Evolutionary conservation across 257 asterid genomes (phyloP), one percentile per base, ranked within the genome.

Genomic region (Solanum boliviense): DNA sequence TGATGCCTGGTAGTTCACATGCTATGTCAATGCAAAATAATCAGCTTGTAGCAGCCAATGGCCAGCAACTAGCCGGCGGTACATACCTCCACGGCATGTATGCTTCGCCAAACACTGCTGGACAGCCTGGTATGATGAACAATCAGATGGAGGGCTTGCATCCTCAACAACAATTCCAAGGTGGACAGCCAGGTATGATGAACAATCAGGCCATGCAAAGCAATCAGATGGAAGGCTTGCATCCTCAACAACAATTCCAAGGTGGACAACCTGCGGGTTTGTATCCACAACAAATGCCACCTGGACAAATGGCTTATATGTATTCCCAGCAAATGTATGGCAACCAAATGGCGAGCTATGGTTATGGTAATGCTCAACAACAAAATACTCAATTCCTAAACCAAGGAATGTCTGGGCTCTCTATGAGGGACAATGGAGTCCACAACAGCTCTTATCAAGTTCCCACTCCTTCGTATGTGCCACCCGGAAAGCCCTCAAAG

Each of bases 311-410:
- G 98, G 95, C 93, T 76, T 92, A 91, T 71, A 93, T 93, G 96
- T 94, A 96, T 91, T 92, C 94, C 83, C 98, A 94, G 48, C 98
- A 93, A 86, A 91, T 93, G 94, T 95, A 95, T 84, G 91, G 90
- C 83, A 87, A 91, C 90, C 98, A 95, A 91, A 93, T 93, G 94
- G 91, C 91, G 34, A 93, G 93, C 32, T 91, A 91, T 79, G 94
- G 71, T 82, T 82, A 82, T 20, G 95, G 98, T 9, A 93, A 92
- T 46, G 93, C 89, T 32, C 98, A 92, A 89, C 95, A 88, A 86
- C 98, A 92, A 90, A 95, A 92, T 81, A 60, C 95, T 25, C 97
- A 93, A 91, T 92, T 89, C 84, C 90, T 94, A 27, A 94, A 92
- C 88, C 98, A 93, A 90, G 89, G 94, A 87, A 92, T 97, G 92